A percentile compares a stretch with the other conserved stretches of the same genome.
These are phyloP conservation scores for Alternaria infectoria DNA, from an alignment of 2,329 filamentous ascomycete genomes.

Conservation along the genomic window DNA sequence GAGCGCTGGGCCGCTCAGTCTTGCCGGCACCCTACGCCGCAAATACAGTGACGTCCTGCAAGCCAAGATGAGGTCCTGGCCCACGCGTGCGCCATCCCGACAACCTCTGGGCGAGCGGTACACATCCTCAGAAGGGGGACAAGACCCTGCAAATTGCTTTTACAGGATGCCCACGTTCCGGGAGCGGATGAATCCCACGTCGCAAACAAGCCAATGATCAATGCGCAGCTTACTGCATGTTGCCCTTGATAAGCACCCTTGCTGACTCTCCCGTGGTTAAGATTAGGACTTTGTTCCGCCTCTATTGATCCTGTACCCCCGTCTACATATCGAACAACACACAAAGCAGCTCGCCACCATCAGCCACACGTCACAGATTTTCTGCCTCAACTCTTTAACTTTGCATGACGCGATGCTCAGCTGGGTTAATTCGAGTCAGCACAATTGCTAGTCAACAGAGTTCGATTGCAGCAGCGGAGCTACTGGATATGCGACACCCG, in stretches of 20 bases:
- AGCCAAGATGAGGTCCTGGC: not conserved
- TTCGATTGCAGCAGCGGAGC: not conserved
- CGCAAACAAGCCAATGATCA: not conserved
- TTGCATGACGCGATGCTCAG: slow-evolving; percentile 7
- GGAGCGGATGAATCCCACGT: not conserved
- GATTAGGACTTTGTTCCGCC: slow-evolving; percentile 2
- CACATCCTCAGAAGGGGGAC: not conserved
- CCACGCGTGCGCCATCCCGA: not conserved
- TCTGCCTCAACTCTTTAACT: slow-evolving; percentile 1
- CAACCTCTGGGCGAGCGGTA: not conserved
- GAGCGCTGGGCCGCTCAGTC: not conserved
- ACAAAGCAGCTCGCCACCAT: slow-evolving; percentile 11
- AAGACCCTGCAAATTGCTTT: slow-evolving; percentile 1
- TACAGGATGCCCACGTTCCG: not conserved
- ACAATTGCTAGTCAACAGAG: slow-evolving; percentile 5
- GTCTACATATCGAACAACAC: slow-evolving; percentile 2
- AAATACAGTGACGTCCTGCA: slow-evolving; percentile 1
- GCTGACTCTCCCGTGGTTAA: slow-evolving; percentile 4
- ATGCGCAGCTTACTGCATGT: not conserved
- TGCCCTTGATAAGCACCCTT: slow-evolving; percentile 7
- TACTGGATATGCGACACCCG: slow-evolving; percentile 2
- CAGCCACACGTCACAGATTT: slow-evolving; percentile 13
- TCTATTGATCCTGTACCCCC: not conserved
- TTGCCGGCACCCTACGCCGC: not conserved
- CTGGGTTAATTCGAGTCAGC: slow-evolving; percentile 3